Conservation (phyloP, 768 basidiomycete genomes). For the Tylopilus intermedius region DNA sequence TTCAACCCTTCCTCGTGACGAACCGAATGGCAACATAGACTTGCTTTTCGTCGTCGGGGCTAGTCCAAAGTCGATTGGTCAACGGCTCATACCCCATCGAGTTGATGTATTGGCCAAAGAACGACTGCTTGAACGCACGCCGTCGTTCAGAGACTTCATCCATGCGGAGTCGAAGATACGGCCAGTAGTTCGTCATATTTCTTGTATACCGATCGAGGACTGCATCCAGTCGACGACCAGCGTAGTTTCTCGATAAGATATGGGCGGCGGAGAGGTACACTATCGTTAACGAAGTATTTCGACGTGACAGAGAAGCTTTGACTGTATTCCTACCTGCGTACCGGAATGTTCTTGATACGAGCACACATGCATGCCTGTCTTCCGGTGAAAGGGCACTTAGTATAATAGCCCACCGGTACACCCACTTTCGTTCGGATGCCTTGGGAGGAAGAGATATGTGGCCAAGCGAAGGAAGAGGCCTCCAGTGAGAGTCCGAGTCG, state of each 20-base stretch:
- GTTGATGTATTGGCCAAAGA: slow-evolving; percentile 37
- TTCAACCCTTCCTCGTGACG: slow-evolving; percentile 10
- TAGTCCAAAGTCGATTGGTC: slow-evolving; percentile 46
- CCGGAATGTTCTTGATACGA: slow-evolving; percentile 57
- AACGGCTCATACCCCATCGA: slow-evolving; percentile 36
- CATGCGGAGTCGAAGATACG: slow-evolving; percentile 54
- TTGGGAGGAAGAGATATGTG: slow-evolving; percentile 47
- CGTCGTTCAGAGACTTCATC: slow-evolving; percentile 38
- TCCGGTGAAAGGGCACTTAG: slow-evolving; percentile 43
- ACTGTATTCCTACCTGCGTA: slow-evolving; percentile 47
- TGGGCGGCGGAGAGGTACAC: slow-evolving; percentile 59
- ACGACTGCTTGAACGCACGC: slow-evolving; percentile 42
- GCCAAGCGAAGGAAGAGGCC: slow-evolving; percentile 25
- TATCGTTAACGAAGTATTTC: slow-evolving; percentile 22
- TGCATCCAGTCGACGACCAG: slow-evolving; percentile 44
- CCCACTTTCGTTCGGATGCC: slow-evolving; percentile 52
- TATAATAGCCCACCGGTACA: slow-evolving; percentile 48
- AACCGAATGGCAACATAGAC: slow-evolving; percentile 54
- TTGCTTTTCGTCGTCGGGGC: slow-evolving; percentile 57
- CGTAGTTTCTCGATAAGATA: slow-evolving; percentile 42
- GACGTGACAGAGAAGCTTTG: neutral
- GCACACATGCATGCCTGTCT: slow-evolving; percentile 43
- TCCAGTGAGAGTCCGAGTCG: neutral
- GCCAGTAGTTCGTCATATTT: slow-evolving; percentile 65
- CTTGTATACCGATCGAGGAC: slow-evolving; percentile 37